Percentiles rank a stretch among this genome's conserved stretches.
phyloP scores from a whole-genome alignment of 2,329 filamentous ascomycete species.

The Tolypocladium endophyticum region DNA sequence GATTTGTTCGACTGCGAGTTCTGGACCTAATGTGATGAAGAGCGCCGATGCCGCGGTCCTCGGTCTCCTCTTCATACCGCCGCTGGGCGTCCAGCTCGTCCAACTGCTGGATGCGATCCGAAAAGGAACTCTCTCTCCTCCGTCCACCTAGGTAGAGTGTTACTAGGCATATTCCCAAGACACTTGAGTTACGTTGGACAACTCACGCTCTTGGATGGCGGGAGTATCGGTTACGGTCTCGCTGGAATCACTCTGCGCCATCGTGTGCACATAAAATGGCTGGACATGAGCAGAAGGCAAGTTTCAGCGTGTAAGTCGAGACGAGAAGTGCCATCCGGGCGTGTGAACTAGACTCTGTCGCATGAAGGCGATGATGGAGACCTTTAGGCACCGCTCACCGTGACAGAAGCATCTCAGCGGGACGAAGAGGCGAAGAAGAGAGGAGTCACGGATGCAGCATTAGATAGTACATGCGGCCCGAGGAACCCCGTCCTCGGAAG shows the following conservation, averaged over 20 bases:
- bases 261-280: constrained; percentile 1
- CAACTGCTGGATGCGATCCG: constrained; percentile 13
- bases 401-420: not conserved
- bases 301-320: not conserved
- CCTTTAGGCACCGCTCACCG: not conserved
- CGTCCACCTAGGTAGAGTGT: constrained; percentile 9
- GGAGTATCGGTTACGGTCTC: constrained; percentile 12
- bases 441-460: not conserved
- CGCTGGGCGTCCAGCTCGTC: constrained; percentile 29
- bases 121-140: constrained; percentile 11
- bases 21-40: constrained; percentile 23
- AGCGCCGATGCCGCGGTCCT: constrained; percentile 21
- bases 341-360: not conserved
- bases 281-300: not conserved
- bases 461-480: not conserved
- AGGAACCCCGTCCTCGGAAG: not conserved
- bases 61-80: constrained; percentile 30
- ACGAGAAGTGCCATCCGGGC: not conserved
- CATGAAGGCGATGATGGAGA: not conserved
- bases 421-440: not conserved
- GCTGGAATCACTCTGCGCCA: constrained; percentile 15
- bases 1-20: constrained; percentile 19
- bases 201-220: not conserved
- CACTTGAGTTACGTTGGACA: not conserved
- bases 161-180: not conserved